These are phyloP conservation scores for Metschnikowia rubicola DNA, from an alignment of 805 yeast genomes.

Conservation along the genomic window DNA sequence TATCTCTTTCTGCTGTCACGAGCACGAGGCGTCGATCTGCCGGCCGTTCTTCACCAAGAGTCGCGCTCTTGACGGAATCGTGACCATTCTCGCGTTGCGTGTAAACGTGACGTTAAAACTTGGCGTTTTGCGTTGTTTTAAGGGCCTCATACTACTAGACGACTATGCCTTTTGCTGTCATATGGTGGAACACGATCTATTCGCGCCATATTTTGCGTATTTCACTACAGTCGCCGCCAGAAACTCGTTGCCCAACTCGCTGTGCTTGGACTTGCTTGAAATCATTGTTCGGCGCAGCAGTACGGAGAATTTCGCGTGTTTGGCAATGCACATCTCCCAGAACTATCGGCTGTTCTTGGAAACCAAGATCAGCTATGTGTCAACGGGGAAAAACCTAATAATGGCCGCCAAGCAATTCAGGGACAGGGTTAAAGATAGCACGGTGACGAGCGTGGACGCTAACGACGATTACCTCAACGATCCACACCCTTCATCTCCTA, in stretches of 20 bases:
- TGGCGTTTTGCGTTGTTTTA: conserved; percentile 67
- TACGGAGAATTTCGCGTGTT: conserved; percentile 24
- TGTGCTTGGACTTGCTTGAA: conserved; percentile 67
- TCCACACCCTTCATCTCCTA: conserved; percentile 26
- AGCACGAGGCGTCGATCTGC: conserved; percentile 57
- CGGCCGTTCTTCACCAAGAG: conserved; percentile 62
- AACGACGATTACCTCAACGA: conserved; percentile 8
- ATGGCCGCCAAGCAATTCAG: conserved; percentile 5
- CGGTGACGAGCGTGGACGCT: conserved; percentile 20
- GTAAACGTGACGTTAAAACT: conserved; percentile 55
- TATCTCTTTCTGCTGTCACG: conserved; percentile 60
- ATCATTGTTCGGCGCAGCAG: conserved; percentile 28
- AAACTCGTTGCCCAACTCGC: conserved; percentile 69
- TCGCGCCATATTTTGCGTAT: conserved; percentile 47
- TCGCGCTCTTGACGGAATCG: conserved; percentile 54
- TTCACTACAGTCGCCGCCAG: conserved; percentile 45
- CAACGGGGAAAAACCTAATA: conserved; percentile 21
- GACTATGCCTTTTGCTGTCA: conserved; percentile 58
- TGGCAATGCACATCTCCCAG: conserved; percentile 30
- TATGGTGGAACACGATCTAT: conserved; percentile 53
- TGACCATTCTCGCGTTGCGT: conserved; percentile 40
- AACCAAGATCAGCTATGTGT: conserved; percentile 24
- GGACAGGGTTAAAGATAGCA: conserved; percentile 10
- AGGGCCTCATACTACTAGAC: conserved; percentile 56
- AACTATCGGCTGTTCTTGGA: conserved; percentile 28